phyloP scores from a whole-genome alignment of 306 rosid species.

The Ormosia semicastrata region DNA sequence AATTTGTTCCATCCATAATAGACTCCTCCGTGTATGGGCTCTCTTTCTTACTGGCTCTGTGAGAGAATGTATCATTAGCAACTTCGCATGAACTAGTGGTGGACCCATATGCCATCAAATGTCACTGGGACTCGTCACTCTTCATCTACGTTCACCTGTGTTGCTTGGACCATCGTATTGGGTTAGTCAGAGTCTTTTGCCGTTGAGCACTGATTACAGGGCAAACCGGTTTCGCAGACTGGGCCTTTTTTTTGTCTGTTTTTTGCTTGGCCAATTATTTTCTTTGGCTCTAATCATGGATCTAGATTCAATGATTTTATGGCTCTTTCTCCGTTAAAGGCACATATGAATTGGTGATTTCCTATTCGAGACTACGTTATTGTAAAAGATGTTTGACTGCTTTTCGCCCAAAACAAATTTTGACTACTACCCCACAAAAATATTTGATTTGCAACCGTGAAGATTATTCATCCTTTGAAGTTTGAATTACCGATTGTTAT shows the following conservation, averaged over 20 bases:
- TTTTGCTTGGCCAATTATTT: background rate
- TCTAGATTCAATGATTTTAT: background rate
- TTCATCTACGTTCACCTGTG: background rate
- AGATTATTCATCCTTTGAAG: background rate
- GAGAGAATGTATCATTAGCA: constrained; percentile 10
- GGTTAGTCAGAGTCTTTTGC: background rate
- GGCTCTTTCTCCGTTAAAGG: background rate
- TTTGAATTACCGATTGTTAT: background rate
- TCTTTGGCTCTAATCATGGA: background rate
- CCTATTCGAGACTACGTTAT: background rate
- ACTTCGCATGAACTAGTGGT: constrained; percentile 35
- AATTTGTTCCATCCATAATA: too few relatives aligned
- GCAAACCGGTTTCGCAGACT: background rate
- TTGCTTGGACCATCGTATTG: constrained; percentile 29
- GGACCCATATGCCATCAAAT: constrained; percentile 26
- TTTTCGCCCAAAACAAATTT: background rate
- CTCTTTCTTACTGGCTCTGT: background rate
- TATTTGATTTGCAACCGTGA: background rate
- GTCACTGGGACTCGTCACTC: background rate
- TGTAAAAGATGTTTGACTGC: background rate
- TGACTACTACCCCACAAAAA: background rate
- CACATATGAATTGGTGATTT: background rate
- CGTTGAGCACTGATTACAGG: background rate
- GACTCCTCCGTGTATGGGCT: constrained; percentile 25
- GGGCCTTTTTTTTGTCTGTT: too few relatives aligned